Evolutionary conservation across 768 basidiomycete genomes (phyloP), one percentile per base, ranked within the genome.

Genomic region (Xerocomellus intermedius): DNA sequence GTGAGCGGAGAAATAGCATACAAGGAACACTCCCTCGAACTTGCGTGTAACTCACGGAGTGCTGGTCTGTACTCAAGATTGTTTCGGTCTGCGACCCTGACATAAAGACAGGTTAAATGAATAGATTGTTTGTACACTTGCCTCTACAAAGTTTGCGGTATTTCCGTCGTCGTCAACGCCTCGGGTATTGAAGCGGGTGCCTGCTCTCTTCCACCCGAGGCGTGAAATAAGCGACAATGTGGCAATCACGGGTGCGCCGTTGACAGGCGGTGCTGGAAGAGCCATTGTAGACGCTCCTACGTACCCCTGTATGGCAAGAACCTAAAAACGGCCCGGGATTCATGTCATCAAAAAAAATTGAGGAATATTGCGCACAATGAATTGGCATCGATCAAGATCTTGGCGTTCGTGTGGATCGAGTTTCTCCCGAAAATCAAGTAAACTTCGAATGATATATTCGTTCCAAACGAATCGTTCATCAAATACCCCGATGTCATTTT

Each of bases 121-220:
- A 54, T 16, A 24, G 38, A 60, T 42, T 24, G 8, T 33, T 46
- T 37, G 35, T 22, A 48, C 22, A 64, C 82, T 50, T 62, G 86
- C 92, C 82, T 99, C 97, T 8, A 96, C 96, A 71, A 97, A 98
- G 67, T 98, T 98, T 32, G 96, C 96, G 30, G 87, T 89, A 67
- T 94, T 86, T 36, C 95, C 94, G 59, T 94, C 91, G 67, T 97
- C 95, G 66, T 98, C 95, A 10, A 98, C 90, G 2, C 96, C 96
- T 54, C 96, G 82, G 13, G 94, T 94, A 69, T 97, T 98, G 76
- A 98, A 99, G 37, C 97, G 84, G 19, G 97, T 98, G 4, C 97
- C 97, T 24, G 97, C 95, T 60, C 96, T 81, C 73, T 93, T 95
- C 87, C 91, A 95, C 10, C 94, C 88, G 5, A 98, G 79, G 38